phyloP scores from a whole-genome alignment of 148 eudicot species.

The Oxyria digyna region DNA sequence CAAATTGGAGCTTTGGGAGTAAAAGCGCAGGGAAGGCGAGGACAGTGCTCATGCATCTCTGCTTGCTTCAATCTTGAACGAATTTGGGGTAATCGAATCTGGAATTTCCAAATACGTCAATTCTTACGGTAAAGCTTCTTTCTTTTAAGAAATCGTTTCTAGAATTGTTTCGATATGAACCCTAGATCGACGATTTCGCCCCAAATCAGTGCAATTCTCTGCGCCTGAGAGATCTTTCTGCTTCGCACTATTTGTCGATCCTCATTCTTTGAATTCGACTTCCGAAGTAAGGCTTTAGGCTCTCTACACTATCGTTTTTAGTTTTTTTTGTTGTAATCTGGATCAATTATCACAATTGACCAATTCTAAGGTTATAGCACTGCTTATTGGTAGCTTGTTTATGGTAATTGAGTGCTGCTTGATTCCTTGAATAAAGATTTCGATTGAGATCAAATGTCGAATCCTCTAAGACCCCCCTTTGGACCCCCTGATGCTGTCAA shows the following conservation, averaged over 20 bases:
- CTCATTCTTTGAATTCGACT: constrained; percentile 6
- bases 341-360: neutral
- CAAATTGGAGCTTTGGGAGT: neutral
- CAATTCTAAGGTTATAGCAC: neutral
- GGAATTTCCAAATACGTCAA: neutral
- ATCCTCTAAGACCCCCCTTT: constrained; percentile 17
- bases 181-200: neutral
- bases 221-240: neutral
- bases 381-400: neutral
- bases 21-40: neutral
- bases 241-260: neutral
- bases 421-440: neutral
- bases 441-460: constrained; percentile 19
- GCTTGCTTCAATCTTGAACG: neutral
- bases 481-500: constrained; percentile 15
- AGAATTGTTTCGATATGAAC: neutral
- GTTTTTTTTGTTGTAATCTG: too few relatives aligned
- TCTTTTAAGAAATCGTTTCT: neutral
- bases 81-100: neutral
- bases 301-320: neutral
- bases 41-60: neutral
- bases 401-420: constrained; percentile 5
- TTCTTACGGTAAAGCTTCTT: neutral
- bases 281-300: neutral
- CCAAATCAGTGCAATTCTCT: constrained; percentile 3